phyloP scores from a whole-genome alignment of 2,329 filamentous ascomycete species.

The Didymella lethalis region DNA sequence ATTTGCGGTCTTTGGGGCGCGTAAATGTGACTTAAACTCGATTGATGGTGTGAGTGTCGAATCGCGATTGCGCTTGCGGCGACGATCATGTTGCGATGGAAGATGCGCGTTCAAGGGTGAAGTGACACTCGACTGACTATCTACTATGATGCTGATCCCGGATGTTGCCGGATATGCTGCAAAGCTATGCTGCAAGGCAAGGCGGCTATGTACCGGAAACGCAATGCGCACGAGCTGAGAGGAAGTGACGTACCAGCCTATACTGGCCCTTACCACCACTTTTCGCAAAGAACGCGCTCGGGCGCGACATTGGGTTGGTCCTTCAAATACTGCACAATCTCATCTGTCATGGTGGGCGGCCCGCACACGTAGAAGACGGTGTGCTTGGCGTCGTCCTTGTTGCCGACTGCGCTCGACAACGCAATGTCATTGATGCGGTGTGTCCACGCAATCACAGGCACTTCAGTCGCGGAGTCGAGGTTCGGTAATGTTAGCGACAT shows the following conservation, averaged over 20 bases:
- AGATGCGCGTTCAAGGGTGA: slow-evolving; percentile 22
- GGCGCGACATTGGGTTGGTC: slow-evolving; percentile 49
- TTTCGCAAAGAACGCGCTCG: slow-evolving; percentile 58
- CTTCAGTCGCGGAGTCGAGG: slow-evolving; percentile 39
- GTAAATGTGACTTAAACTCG: slow-evolving; percentile 30
- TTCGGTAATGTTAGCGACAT: slow-evolving; percentile 45
- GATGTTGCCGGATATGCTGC: slow-evolving; percentile 13
- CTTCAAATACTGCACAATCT: slow-evolving; percentile 52
- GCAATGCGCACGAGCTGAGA: slow-evolving; percentile 9
- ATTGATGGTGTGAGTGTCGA: slow-evolving; percentile 30
- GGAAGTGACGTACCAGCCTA: slow-evolving; percentile 3
- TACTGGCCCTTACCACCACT: slow-evolving; percentile 57
- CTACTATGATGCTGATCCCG: slow-evolving; percentile 14
- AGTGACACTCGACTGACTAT: slow-evolving; percentile 24
- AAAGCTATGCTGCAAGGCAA: not conserved
- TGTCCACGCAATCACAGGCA: slow-evolving; percentile 43
- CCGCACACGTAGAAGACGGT: slow-evolving; percentile 60
- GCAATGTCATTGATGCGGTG: slow-evolving; percentile 49
- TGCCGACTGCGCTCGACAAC: slow-evolving; percentile 52
- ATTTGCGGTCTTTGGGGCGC: slow-evolving; percentile 37
- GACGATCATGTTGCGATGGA: slow-evolving; percentile 4
- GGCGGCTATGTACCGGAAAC: slow-evolving; percentile 12
- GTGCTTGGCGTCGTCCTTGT: slow-evolving; percentile 42
- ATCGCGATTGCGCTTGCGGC: slow-evolving; percentile 31
- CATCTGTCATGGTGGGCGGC: slow-evolving; percentile 58